phyloP scores from a whole-genome alignment of 176 grass and related monocot genomes.

The Zea luxurians region DNA sequence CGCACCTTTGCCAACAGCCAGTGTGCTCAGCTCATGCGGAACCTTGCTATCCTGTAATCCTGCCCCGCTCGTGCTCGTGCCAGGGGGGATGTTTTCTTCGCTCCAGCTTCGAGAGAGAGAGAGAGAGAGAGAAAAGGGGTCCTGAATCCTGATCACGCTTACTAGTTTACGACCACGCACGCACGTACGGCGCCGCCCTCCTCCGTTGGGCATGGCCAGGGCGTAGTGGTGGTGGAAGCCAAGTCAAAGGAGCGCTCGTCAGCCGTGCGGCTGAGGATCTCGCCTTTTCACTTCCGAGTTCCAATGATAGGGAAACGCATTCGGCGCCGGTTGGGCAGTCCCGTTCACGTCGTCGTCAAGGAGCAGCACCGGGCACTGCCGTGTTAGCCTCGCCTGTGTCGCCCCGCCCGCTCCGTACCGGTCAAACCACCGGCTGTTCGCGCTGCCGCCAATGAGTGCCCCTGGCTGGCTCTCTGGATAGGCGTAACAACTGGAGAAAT shows the following conservation, averaged over 20 bases:
- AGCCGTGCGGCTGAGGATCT: conserved; percentile 21
- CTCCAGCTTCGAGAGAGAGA: not conserved
- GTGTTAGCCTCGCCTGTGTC: not conserved
- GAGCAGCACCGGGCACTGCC: not conserved
- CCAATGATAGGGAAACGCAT: conserved; percentile 19
- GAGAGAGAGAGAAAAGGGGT: not conserved
- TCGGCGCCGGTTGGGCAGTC: conserved; percentile 17
- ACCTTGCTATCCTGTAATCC: not conserved
- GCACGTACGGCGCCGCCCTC: not conserved
- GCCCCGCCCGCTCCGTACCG: not conserved
- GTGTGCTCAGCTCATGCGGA: not conserved
- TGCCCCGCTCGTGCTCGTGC: conserved; percentile 28
- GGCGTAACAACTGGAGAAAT: not conserved
- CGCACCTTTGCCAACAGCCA: not conserved
- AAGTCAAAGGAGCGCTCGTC: conserved; percentile 18
- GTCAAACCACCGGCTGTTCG: conserved; percentile 22
- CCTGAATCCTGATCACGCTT: not conserved
- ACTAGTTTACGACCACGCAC: not conserved
- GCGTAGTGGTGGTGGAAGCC: conserved; percentile 33
- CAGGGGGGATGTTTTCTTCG: conserved; percentile 21
- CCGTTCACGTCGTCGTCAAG: conserved; percentile 31
- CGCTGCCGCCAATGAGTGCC: not conserved
- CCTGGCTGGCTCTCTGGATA: not conserved
- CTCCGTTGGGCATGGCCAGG: not conserved
- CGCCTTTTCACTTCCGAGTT: not conserved